A percentile compares a stretch with the other conserved stretches of the same genome.
Evolutionary conservation across 1,284 basidiomycete genomes (phyloP).

Genomic region (Omphalotus olearius): DNA sequence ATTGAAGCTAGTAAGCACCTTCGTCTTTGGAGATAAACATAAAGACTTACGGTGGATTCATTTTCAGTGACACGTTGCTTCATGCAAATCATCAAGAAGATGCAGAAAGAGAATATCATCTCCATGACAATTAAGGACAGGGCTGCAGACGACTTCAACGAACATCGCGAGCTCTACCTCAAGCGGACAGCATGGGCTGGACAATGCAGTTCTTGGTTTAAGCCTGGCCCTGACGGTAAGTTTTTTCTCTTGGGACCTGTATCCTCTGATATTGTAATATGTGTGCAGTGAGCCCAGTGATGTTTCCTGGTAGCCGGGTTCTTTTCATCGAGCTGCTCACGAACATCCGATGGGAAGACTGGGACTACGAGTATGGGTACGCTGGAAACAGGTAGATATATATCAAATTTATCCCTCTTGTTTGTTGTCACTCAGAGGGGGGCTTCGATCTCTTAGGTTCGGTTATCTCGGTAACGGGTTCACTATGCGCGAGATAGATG

Average conservation of each 20-base stretch:
- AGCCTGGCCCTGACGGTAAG: slow-evolving; percentile 15
- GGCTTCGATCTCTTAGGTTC: slow-evolving; percentile 9
- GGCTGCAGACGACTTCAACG: slow-evolving; percentile 19
- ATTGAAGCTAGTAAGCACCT: slow-evolving; percentile 17
- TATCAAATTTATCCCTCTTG: neutral
- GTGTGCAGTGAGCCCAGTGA: slow-evolving; percentile 16
- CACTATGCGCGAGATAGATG: slow-evolving; percentile 18
- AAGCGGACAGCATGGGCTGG: slow-evolving; percentile 22
- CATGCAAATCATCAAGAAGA: slow-evolving; percentile 20
- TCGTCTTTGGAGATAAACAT: neutral
- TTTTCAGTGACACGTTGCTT: slow-evolving; percentile 16
- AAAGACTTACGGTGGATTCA: neutral
- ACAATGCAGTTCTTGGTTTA: slow-evolving; percentile 21
- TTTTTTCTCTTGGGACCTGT: neutral
- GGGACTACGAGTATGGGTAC: slow-evolving; percentile 21
- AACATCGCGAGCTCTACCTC: slow-evolving; percentile 20
- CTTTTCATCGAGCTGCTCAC: slow-evolving; percentile 21
- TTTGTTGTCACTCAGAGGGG: neutral
- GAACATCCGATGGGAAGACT: slow-evolving; percentile 22
- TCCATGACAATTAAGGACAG: slow-evolving; percentile 20
- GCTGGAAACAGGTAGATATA: slow-evolving; percentile 16
- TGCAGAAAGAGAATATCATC: slow-evolving; percentile 22
- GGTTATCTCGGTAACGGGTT: slow-evolving; percentile 21
- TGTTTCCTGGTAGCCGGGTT: slow-evolving; percentile 22
- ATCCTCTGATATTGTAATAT: neutral